These are phyloP conservation scores for Pontederia paniculata DNA, from an alignment of 176 grass and related monocot species.

Conservation along the genomic window DNA sequence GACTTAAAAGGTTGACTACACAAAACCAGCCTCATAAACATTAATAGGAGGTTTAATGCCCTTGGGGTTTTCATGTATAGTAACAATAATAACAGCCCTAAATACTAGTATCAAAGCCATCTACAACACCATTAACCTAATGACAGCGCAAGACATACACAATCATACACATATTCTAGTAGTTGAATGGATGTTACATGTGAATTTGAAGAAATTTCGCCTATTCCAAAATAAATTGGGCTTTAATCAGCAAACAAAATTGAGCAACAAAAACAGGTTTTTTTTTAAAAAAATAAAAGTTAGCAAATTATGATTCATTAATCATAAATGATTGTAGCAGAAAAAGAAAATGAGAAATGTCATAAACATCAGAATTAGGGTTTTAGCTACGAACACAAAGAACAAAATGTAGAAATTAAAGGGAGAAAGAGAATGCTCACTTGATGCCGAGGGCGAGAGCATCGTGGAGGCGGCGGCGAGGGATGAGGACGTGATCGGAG, in stretches of 20 bases:
- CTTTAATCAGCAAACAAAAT: neutral
- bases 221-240: neutral
- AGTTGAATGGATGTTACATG: too few relatives aligned
- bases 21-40: neutral
- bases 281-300: neutral
- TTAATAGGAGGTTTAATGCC: neutral
- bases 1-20: neutral
- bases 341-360: neutral
- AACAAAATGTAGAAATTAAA: neutral
- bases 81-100: too few relatives aligned
- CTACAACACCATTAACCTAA: too few relatives aligned
- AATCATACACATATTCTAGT: too few relatives aligned
- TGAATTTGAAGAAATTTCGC: neutral
- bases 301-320: neutral
- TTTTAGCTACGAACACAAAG: neutral
- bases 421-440: slow-evolving; percentile 6
- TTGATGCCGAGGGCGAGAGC: slow-evolving; percentile 52
- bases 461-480: slow-evolving; percentile 41
- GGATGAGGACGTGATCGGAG: slow-evolving; percentile 28
- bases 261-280: neutral
- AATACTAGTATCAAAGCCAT: too few relatives aligned
- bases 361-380: neutral
- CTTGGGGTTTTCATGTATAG: neutral
- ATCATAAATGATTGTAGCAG: neutral
- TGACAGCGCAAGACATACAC: too few relatives aligned